phyloP scores from a whole-genome alignment of 352 stramenopile genomes.

The Achlya hypogyna region DNA sequence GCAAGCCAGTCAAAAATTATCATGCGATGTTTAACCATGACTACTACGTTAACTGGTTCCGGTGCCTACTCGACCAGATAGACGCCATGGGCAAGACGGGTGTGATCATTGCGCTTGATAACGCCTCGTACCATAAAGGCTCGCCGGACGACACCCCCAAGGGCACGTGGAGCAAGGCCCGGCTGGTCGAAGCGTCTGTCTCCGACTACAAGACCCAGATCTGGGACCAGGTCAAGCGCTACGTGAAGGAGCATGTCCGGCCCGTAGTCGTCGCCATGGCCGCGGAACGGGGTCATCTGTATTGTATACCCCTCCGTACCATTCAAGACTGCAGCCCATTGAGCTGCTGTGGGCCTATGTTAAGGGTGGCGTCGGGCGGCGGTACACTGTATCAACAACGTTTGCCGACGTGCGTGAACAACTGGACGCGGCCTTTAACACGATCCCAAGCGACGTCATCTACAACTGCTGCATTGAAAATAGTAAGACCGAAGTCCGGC shows the following conservation, averaged over 20 bases:
- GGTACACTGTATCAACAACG: conserved; percentile 3
- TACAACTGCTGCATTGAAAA: background rate
- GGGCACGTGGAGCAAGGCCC: background rate
- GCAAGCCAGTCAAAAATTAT: background rate
- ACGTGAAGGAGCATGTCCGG: conserved; percentile 1
- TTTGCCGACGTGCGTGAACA: background rate
- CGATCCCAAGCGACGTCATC: background rate
- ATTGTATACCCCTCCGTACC: background rate
- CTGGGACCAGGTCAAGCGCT: background rate
- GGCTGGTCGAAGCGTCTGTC: background rate
- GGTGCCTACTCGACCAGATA: background rate
- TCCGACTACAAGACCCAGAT: background rate
- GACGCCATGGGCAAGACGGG: background rate
- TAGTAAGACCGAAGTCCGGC: background rate
- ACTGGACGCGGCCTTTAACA: background rate
- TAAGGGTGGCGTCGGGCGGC: background rate
- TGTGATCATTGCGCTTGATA: background rate
- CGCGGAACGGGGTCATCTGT: background rate
- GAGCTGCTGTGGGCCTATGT: conserved; percentile 9
- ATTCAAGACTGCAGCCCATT: conserved; percentile 1
- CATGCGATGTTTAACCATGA: background rate
- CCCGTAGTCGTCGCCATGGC: background rate
- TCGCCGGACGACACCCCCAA: background rate
- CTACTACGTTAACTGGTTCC: background rate
- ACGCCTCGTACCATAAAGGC: background rate